Conservation (phyloP, 306 rosid species). For the Ormosia semicastrata region DNA sequence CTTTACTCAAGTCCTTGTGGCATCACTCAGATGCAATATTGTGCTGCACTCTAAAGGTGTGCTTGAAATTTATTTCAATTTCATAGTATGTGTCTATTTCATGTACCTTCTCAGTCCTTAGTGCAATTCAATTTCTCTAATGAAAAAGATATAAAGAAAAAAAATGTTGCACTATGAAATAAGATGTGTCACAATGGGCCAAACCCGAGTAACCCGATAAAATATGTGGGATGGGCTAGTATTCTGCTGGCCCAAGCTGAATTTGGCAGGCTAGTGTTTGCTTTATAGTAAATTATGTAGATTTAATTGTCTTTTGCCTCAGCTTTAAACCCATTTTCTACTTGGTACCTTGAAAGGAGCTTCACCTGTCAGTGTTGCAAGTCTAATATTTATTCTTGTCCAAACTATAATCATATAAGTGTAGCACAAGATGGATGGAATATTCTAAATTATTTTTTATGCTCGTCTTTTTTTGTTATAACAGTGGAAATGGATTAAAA, state of each 20-base stretch:
- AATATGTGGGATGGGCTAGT: background rate
- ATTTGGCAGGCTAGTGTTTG: background rate
- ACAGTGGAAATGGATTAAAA: background rate
- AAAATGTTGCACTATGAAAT: background rate
- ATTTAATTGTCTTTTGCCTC: background rate
- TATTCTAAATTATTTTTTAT: background rate
- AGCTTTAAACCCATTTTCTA: background rate
- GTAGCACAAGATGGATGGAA: background rate
- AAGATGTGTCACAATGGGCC: background rate
- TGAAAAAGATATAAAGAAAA: background rate
- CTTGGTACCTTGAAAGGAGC: background rate
- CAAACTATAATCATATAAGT: background rate
- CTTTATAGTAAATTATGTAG: background rate
- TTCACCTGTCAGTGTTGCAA: background rate
- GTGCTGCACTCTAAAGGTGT: slow-evolving; percentile 93
- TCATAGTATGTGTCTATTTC: background rate
- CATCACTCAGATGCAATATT: slow-evolving; percentile 92
- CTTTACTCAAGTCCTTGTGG: slow-evolving; percentile 85
- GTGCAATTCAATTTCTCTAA: background rate
- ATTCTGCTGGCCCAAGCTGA: background rate
- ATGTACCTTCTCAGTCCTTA: background rate
- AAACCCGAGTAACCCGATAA: background rate
- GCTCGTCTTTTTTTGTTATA: background rate
- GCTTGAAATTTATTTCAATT: slow-evolving; percentile 12
- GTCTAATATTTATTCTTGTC: background rate